These are phyloP conservation scores for Paratinospora sagittata DNA, from an alignment of 164 flowering plant species.

Conservation along the genomic window DNA sequence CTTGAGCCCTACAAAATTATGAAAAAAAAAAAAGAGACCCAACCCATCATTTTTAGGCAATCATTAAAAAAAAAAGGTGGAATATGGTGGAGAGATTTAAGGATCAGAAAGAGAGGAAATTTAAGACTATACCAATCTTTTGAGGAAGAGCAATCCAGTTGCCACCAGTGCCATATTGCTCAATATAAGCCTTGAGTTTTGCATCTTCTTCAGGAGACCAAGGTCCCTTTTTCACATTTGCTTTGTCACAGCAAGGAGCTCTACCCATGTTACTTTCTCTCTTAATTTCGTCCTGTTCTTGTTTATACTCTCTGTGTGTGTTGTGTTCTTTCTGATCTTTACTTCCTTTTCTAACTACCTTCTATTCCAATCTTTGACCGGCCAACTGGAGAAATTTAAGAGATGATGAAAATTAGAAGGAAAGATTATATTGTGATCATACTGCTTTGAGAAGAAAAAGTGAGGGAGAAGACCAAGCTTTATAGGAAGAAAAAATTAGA, in stretches of 20 bases:
- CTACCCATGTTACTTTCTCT: conserved; percentile 55
- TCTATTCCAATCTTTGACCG: conserved; percentile 8
- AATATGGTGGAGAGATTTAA: neutral
- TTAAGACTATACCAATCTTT: conserved; percentile 48
- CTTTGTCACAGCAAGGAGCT: conserved; percentile 91
- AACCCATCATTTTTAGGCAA: neutral
- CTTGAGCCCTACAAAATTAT: conserved; percentile 60
- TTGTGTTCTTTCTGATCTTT: neutral
- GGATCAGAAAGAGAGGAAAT: conserved; percentile 8
- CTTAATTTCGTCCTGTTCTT: too few species aligned
- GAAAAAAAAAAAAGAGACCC: too few species aligned
- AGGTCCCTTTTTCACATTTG: conserved; percentile 79
- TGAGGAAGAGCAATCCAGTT: conserved; percentile 93
- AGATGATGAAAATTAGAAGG: too few species aligned
- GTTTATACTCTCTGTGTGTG: neutral
- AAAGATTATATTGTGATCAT: neutral
- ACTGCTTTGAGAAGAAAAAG: conserved; percentile 1
- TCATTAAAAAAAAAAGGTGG: neutral
- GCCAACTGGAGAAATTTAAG: neutral
- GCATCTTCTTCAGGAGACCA: conserved; percentile 92
- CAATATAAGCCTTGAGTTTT: conserved; percentile 64
- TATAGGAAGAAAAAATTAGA: conserved; percentile 37
- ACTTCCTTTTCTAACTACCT: conserved; percentile 2
- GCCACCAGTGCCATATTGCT: conserved; percentile 64
- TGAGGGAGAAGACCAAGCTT: conserved; percentile 27